phyloP scores from a whole-genome alignment of 306 rosid genomes.

The Castanea sativa region DNA sequence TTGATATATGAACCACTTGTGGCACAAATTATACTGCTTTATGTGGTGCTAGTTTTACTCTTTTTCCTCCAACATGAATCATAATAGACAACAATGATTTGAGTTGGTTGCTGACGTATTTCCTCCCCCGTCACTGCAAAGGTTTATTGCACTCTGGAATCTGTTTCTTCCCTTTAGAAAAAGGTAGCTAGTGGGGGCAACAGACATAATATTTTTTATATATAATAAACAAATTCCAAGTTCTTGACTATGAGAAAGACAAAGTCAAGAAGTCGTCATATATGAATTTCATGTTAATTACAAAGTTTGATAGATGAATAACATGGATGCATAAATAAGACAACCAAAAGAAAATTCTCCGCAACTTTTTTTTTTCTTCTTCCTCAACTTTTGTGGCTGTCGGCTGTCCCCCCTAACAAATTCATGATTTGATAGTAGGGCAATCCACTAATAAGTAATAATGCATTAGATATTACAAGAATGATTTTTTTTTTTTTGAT shows the following conservation, averaged over 20 bases:
- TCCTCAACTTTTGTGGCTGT: neutral
- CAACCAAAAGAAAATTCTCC: neutral
- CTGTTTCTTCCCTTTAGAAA: neutral
- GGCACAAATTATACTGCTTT: too few species aligned
- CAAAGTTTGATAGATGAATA: too few species aligned
- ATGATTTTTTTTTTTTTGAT: too few species aligned
- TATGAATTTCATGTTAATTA: too few species aligned
- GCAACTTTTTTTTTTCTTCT: neutral
- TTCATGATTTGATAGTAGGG: neutral
- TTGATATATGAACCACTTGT: accelerated
- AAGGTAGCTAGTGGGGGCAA: neutral
- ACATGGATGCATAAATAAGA: too few species aligned
- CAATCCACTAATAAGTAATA: neutral
- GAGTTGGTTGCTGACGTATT: too few species aligned
- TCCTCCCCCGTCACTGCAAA: neutral
- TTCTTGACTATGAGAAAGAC: too few species aligned
- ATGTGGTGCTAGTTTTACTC: too few species aligned
- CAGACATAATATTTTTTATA: too few species aligned
- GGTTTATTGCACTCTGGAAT: neutral
- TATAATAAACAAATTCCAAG: too few species aligned
- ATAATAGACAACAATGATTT: too few species aligned
- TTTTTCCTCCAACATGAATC: too few species aligned
- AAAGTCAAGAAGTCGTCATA: neutral
- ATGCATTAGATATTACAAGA: neutral
- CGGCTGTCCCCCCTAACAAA: neutral